Evolutionary conservation across 495 filamentous ascomycete species (phyloP).

Genomic region (Penicillium turbatum): DNA sequence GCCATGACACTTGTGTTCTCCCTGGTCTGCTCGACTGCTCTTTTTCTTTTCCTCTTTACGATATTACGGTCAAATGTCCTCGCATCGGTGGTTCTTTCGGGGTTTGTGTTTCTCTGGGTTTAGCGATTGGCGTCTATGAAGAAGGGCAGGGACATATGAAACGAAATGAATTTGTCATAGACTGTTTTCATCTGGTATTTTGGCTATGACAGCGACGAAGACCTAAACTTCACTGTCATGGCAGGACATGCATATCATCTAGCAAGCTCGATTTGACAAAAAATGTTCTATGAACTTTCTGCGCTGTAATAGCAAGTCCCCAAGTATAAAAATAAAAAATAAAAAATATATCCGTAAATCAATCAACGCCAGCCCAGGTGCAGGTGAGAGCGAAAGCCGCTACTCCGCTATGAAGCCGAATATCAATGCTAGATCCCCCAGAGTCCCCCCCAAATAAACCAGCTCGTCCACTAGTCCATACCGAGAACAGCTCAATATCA

Average conservation of each 20-base stretch:
- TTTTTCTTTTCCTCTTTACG: constrained; percentile 2
- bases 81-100: constrained; percentile 1
- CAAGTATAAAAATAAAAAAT: too few relatives aligned
- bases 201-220: background rate
- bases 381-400: constrained; percentile 1
- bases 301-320: background rate
- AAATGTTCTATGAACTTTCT: background rate
- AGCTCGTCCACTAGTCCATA: too few relatives aligned
- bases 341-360: background rate
- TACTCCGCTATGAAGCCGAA: constrained; percentile 1
- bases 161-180: background rate
- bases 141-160: constrained; percentile 8
- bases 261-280: background rate
- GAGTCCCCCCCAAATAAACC: background rate
- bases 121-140: constrained; percentile 30
- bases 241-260: background rate
- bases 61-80: constrained; percentile 6
- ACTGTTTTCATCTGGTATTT: constrained; percentile 2
- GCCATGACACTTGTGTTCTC: background rate
- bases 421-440: background rate
- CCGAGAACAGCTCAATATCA: constrained; percentile 39
- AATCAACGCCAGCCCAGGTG: background rate
- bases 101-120: constrained; percentile 12
- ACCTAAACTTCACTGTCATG: background rate
- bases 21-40: background rate